Conservation (phyloP, 1,284 basidiomycete species). For the Microbotryomycetes sp. region DNA sequence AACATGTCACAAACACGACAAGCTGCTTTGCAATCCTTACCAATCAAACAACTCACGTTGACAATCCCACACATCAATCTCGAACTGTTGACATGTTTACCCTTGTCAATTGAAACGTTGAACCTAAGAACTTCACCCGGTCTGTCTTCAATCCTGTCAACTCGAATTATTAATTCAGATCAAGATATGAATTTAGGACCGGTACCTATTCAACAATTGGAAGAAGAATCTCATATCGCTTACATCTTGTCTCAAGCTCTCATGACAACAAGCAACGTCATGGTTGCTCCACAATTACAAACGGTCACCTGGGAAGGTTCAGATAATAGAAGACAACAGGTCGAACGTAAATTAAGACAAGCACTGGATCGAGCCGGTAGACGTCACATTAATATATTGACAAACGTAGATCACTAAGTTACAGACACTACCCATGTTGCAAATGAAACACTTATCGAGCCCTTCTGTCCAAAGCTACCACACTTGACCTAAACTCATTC, state of each 20-base stretch:
- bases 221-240: neutral
- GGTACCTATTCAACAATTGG: neutral
- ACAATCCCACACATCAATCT: neutral
- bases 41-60: neutral
- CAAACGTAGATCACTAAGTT: too few species aligned
- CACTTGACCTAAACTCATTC: constrained; percentile 23
- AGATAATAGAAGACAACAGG: neutral
- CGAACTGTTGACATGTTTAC: neutral
- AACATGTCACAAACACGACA: neutral
- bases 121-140: neutral
- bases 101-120: neutral
- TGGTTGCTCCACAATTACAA: neutral
- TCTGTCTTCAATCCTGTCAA: neutral
- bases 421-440: too few species aligned
- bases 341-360: neutral
- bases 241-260: neutral
- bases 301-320: neutral
- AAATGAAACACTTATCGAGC: constrained; percentile 10
- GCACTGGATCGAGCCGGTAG: neutral
- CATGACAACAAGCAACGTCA: neutral
- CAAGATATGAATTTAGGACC: neutral
- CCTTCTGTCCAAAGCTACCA: constrained; percentile 20
- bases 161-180: too few species aligned
- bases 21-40: neutral
- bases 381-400: neutral